Evolutionary conservation across 352 stramenopile genomes (phyloP), one percentile per base, ranked within the genome.

Genomic region (Phytophthora pluvialis): DNA sequence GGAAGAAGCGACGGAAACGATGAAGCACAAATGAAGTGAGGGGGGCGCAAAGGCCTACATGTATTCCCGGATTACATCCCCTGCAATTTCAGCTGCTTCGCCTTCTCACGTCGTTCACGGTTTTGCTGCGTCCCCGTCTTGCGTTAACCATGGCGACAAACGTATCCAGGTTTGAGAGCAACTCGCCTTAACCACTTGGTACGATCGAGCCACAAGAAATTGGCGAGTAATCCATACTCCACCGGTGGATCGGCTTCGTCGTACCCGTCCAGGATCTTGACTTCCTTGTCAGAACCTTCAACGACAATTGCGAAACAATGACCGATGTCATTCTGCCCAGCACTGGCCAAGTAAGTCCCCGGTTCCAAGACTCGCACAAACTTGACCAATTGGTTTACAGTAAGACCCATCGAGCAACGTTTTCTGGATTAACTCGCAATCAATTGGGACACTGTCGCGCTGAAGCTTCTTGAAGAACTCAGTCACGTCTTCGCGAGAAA

Each of bases 51-150:
- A 29, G 46, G 28, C 29, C 46, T 9, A 58, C 45, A 57, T 53
- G 36, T 58, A 52, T 46, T 65, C 55, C 47, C 28, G 47, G 3
- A 39, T 55, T 63, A 43, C 43, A 55, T 48, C 43, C 32, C 39
- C 26, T 35, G 33, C 12, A 4, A 15, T 11, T 38, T 25, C 12
- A 36, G 10, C 26, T 42, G 8, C 46, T 52, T 32, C 29, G 21
- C 15, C 39, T 53, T 18, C 33, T 28, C 13, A n/a, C 11, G 8
- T 11, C 33, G 33, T 39, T 39, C 33, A n/a, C 11, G 4, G 8
- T 3, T 39, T 39, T n/a, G 26, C 26, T 64, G 4, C 1, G 35
- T 45, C 18, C 48, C 55, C 5, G 29, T 32, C 25, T 54, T 42
- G 28, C 59, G 48, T 9, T 67, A 21, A 15, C 36, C 11, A 18